phyloP scores from a whole-genome alignment of 2,329 filamentous ascomycete genomes.

The Cladorrhinum sp. region DNA sequence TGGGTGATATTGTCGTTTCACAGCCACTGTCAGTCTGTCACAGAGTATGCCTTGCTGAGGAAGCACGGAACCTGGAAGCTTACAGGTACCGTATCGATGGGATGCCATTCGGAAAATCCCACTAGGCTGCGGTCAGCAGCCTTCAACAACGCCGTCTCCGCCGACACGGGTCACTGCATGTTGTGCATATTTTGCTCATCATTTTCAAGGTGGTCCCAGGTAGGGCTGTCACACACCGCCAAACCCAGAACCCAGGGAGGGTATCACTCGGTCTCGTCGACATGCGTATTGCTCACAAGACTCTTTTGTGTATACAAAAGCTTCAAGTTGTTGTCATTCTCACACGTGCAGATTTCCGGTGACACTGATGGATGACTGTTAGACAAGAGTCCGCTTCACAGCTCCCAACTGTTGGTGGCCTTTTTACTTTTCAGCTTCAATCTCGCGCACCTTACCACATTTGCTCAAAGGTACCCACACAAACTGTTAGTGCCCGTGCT shows the following conservation, averaged over 20 bases:
- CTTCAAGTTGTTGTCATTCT: no score
- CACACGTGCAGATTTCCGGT: no score
- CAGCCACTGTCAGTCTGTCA: neutral
- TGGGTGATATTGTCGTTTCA: neutral
- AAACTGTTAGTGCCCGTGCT: slow-evolving; percentile 2
- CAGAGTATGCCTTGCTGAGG: neutral
- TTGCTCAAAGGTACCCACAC: neutral
- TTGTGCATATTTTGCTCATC: neutral
- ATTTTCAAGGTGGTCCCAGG: neutral
- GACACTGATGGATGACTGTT: neutral
- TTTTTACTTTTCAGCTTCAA: neutral
- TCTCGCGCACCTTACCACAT: slow-evolving; percentile 2
- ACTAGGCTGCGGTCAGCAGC: neutral
- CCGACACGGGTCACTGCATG: neutral
- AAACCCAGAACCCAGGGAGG: no score
- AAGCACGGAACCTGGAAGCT: no score
- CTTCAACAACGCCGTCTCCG: no score
- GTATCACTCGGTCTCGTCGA: neutral
- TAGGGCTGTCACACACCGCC: neutral
- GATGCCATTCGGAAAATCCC: neutral
- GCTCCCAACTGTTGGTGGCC: neutral
- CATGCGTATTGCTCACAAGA: neutral
- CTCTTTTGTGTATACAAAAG: no score
- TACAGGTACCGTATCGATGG: neutral
- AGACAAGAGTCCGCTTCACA: no score